Base-by-base conservation (phyloP, 2,329 filamentous ascomycete species). In the Pestalotiopsis sp. region DNA sequence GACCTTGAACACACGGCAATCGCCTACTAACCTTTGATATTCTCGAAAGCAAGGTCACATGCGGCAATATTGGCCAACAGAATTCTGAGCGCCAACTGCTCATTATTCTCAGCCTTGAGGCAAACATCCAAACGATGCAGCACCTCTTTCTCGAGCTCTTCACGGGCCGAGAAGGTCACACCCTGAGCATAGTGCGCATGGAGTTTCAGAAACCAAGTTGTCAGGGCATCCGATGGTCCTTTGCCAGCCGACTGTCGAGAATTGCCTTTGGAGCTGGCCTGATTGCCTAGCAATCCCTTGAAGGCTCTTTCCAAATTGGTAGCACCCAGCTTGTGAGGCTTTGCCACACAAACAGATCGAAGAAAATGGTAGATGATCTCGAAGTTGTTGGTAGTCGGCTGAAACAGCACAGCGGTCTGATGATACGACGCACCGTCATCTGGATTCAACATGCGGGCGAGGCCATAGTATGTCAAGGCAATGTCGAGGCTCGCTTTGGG, bases 311-410 rank as follows among this genome's bases (percentile, higher is more conserved):
- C 91, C 63, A 99, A 85, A 75, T 98, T 98, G 20, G 85, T 83
- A 68, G 87, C 85, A 3, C 94, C 94, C 60, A 91, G 87, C 0
- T 92, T 91, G 76, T 96, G 91, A 4, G 94, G 93, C 56, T 91
- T 85, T 66, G 90, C 86, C 40, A 93, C 91, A 9, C 91, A 90
- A 73, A 96, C 86, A 17, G 95, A 91, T 71, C 95, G 91, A 77
- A 97, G 96, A 56, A 98, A 89, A 79, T 97, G 91, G 80, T 98
- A 98, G 38, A 97, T 91, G 11, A 94, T 91, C 70, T 94, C 90
- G 65, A 98, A 87, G 77, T 97, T 92, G 73, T 95, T 92, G 68
- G 87, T 88, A 74, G 95, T 90, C 66, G 92, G 91, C 62, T 93
- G 87, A 69, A 92, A 91, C 69, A 98, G 91, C 45, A 98, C 93